Percentiles rank a stretch among this genome's conserved stretches.
Evolutionary conservation across 371 early-diverging fungal species (phyloP).

Genomic region (Polyrhizophydium stewartii): DNA sequence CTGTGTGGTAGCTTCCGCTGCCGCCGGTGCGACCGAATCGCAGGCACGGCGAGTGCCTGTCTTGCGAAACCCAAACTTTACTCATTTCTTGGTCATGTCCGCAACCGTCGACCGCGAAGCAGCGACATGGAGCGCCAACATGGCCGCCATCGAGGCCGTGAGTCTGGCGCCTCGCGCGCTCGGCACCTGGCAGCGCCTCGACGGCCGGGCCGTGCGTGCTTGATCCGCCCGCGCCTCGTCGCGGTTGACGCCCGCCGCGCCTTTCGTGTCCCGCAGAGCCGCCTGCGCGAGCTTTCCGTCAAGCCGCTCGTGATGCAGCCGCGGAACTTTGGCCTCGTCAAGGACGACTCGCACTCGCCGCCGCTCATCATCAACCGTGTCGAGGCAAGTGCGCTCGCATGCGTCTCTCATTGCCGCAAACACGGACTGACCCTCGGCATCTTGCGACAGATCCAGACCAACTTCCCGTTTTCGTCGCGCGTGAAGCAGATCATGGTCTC

Average conservation of each 20-base stretch:
- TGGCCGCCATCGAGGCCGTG: neutral
- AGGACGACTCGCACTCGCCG: conserved; percentile 41
- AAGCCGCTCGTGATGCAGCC: conserved; percentile 12
- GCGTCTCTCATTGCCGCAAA: too few relatives aligned
- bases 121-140: neutral
- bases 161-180: neutral
- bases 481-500: conserved; percentile 59
- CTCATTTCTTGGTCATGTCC: too few relatives aligned
- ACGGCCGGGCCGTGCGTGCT: too few relatives aligned
- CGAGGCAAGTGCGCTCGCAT: conserved; percentile 27
- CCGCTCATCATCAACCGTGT: conserved; percentile 56
- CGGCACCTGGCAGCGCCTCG: too few relatives aligned
- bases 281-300: neutral
- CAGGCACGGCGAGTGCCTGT: too few relatives aligned
- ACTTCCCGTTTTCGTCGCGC: conserved; percentile 46
- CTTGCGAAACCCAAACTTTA: too few relatives aligned
- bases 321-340: conserved; percentile 59
- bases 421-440: too few relatives aligned
- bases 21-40: too few relatives aligned
- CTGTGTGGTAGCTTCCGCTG: too few relatives aligned
- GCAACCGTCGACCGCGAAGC: neutral
- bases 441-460: conserved; percentile 14
- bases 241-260: too few relatives aligned
- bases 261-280: neutral
- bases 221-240: too few relatives aligned